phyloP scores from a whole-genome alignment of 208 protist genomes.

The Trypanosoma boissoni region DNA sequence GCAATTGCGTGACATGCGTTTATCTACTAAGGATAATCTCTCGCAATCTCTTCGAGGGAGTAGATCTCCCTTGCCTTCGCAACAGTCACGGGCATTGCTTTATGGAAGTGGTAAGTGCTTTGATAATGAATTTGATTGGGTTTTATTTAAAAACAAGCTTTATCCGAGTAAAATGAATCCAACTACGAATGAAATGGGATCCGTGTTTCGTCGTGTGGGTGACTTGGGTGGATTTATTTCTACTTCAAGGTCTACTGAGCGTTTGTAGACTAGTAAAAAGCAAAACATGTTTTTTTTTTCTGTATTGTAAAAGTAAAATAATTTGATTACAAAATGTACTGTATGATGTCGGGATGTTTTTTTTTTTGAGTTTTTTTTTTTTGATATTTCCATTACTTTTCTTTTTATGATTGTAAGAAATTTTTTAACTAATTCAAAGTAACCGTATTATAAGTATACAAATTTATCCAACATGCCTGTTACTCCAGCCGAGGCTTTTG shows the following conservation, averaged over 20 bases:
- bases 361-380: slow-evolving; percentile 19
- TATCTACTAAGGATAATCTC: slow-evolving; percentile 20
- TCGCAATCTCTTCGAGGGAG: slow-evolving; percentile 24
- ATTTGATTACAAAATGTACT: neutral
- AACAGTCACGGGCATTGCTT: slow-evolving; percentile 49
- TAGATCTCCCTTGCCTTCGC: slow-evolving; percentile 32
- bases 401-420: too few relatives aligned
- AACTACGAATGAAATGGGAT: slow-evolving; percentile 76
- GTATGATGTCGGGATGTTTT: slow-evolving; percentile 19
- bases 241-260: slow-evolving; percentile 70
- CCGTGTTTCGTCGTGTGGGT: slow-evolving; percentile 81
- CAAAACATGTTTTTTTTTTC: slow-evolving; percentile 3
- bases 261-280: slow-evolving; percentile 22
- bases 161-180: slow-evolving; percentile 86
- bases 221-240: slow-evolving; percentile 73
- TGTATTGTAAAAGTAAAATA: neutral
- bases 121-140: slow-evolving; percentile 86
- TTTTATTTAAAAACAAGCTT: slow-evolving; percentile 77
- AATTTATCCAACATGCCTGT: slow-evolving; percentile 43
- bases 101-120: slow-evolving; percentile 62
- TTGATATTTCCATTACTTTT: neutral
- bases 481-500: slow-evolving; percentile 59
- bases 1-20: slow-evolving; percentile 23
- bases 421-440: too few relatives aligned
- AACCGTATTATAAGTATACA: neutral